These are phyloP conservation scores for Iris macrosiphon DNA, from an alignment of 106 monocot genomes.

Conservation along the genomic window DNA sequence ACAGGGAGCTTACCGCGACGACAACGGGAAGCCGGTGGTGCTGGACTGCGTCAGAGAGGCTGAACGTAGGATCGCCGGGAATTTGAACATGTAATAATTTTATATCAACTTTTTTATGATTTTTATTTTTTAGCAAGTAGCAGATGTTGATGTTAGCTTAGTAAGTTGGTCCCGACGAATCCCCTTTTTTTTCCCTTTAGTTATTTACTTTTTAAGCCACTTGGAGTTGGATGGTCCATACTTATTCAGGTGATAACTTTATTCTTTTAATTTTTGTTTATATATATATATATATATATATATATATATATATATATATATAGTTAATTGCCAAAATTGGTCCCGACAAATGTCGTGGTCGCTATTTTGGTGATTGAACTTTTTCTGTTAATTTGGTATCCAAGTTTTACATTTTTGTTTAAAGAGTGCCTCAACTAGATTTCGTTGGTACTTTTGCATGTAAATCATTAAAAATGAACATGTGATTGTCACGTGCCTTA, in stretches of 20 bases:
- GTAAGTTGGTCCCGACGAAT: not conserved
- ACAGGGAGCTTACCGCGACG: constrained; percentile 99
- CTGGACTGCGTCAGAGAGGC: constrained; percentile 92
- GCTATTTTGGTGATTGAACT: no score
- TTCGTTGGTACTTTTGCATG: no score
- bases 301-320: no score
- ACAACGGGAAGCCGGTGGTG: constrained; percentile 95
- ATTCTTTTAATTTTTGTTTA: not conserved
- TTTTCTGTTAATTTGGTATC: no score
- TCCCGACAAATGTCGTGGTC: no score
- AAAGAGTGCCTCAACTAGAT: no score
- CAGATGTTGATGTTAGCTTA: not conserved
- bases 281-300: not conserved
- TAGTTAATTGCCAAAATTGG: no score
- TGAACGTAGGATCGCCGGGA: constrained; percentile 81
- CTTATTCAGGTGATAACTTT: not conserved
- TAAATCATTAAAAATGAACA: no score
- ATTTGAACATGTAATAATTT: constrained; percentile 59
- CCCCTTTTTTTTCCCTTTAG: not conserved
- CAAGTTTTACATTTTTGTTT: no score
- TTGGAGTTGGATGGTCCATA: no score
- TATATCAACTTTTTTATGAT: not conserved
- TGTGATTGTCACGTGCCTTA: no score
- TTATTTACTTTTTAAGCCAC: not conserved
- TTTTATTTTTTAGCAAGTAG: not conserved